Base-by-base conservation (phyloP, 1,284 basidiomycete genomes). In the Psilocybe mexicana region DNA sequence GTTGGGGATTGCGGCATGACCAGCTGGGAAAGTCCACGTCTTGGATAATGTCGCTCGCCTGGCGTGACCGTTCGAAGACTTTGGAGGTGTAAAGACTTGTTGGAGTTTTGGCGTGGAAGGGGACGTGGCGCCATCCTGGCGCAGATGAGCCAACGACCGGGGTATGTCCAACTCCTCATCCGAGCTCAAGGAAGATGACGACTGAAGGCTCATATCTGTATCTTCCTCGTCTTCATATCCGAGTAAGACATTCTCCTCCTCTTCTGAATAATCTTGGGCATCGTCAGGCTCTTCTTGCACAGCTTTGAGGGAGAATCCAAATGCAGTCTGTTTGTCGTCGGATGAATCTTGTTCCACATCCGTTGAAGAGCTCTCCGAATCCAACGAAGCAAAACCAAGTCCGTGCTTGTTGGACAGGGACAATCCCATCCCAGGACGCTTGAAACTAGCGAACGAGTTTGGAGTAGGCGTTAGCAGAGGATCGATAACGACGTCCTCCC, bases 171-270 rank as follows among this genome's bases (percentile, higher is more conserved):
- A 18, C 18, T 86, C 81, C 18, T 83, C 79, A 14, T 76, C 69
- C 2, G 85, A 89, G 36, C 76, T 81, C 55, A 84, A 79, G 6
- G 87, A 87, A 14, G 85, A 87, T 1, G 82, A 83, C 2, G 80
- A 79, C 24, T 75, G 74, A 65, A 82, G 76, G 58, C 73, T 76
- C 26, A 77, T 70, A 35, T 66, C 62, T 38, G 57, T 62, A 61
- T 83, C 84, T 18, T 76, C 79, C 61, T 87, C 87, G 56, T 85
- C 85, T 60, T 87, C 87, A 57, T 90, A 90, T 40, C 83, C 77
- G 43, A 77, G 80, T 25, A 90, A 72, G 28, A 76, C 84, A 61
- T 72, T 67, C 14, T 72, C 72, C 35, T 73, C 70, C 25, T 74
- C 74, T 66, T 57, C 69, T 61, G 68, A 72, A 24, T 59, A 66